Evolutionary conservation across 768 basidiomycete genomes (phyloP).

Genomic region (Pilatotrama ljubarskyi): DNA sequence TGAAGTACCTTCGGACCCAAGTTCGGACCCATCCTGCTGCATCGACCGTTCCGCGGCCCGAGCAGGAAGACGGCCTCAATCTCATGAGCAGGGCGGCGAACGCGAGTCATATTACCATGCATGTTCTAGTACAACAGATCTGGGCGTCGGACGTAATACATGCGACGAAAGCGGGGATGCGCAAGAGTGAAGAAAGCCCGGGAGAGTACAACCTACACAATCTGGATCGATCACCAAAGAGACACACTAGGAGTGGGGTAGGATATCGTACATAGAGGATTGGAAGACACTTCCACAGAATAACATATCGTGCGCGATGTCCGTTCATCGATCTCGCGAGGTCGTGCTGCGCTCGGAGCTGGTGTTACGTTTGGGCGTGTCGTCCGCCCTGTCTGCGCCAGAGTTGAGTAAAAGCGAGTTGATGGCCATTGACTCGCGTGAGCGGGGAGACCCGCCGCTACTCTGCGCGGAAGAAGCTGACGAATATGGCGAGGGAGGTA

Average conservation of each 20-base stretch:
- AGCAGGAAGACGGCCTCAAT: no score
- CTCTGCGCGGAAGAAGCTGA: conserved; percentile 64
- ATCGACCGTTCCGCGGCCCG: neutral
- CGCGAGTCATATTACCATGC: conserved; percentile 6
- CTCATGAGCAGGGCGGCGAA: neutral
- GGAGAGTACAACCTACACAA: conserved; percentile 4
- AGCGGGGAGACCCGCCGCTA: conserved; percentile 68
- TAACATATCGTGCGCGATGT: neutral
- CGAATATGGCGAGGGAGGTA: conserved; percentile 75
- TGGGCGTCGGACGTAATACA: conserved; percentile 7
- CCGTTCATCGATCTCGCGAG: conserved; percentile 13
- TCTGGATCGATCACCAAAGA: neutral
- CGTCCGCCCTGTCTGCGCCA: conserved; percentile 11
- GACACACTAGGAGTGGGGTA: conserved; percentile 5
- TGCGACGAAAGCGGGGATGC: neutral
- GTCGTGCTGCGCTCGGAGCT: conserved; percentile 24
- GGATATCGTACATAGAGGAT: conserved; percentile 11
- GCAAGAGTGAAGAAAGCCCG: neutral
- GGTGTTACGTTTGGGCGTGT: conserved; percentile 20
- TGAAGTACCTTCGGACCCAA: no score
- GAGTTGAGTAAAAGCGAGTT: conserved; percentile 65
- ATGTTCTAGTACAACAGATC: conserved; percentile 15
- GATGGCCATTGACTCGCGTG: conserved; percentile 77
- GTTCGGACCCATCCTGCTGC: no score
- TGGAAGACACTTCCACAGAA: neutral